These are phyloP conservation scores for Globomyces sp. DNA, from an alignment of 371 early-diverging fungal genomes.

Conservation along the genomic window DNA sequence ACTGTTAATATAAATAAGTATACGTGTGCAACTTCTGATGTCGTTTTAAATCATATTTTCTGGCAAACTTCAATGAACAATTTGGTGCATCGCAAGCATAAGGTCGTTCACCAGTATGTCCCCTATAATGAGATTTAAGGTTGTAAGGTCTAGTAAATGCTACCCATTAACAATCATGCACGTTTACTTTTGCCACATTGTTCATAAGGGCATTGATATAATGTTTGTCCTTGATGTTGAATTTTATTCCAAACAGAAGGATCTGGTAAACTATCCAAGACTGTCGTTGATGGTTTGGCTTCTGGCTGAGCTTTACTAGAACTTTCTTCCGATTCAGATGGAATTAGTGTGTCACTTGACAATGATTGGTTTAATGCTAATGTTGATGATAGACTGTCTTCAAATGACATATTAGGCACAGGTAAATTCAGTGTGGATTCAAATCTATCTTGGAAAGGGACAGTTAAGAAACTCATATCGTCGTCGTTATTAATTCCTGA, in stretches of 20 bases:
- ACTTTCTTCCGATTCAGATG: too few species aligned
- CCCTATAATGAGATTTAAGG: constrained; percentile 27
- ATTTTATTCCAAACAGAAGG: constrained; percentile 11
- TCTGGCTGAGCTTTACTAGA: too few species aligned
- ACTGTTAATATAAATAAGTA: background rate
- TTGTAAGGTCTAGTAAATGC: constrained; percentile 30
- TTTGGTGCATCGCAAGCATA: constrained; percentile 22
- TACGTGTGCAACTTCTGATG: constrained; percentile 68
- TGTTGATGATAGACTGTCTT: too few species aligned
- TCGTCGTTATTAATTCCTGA: too few species aligned
- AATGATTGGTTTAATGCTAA: too few species aligned
- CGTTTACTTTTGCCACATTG: constrained; percentile 34
- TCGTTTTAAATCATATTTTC: constrained; percentile 79
- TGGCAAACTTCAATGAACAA: constrained; percentile 63
- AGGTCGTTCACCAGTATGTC: constrained; percentile 27
- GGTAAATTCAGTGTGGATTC: too few species aligned
- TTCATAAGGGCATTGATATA: constrained; percentile 33
- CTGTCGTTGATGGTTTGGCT: too few species aligned
- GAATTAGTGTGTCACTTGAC: too few species aligned
- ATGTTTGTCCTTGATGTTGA: constrained; percentile 13
- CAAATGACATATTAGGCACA: too few species aligned
- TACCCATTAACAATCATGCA: background rate
- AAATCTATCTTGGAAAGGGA: too few species aligned
- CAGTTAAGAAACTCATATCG: too few species aligned
- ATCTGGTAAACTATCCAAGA: constrained; percentile 4